A percentile compares a stretch with the other conserved stretches of the same genome.
phyloP scores from a whole-genome alignment of 2,329 filamentous ascomycete genomes.

The Venturia aucupariae region DNA sequence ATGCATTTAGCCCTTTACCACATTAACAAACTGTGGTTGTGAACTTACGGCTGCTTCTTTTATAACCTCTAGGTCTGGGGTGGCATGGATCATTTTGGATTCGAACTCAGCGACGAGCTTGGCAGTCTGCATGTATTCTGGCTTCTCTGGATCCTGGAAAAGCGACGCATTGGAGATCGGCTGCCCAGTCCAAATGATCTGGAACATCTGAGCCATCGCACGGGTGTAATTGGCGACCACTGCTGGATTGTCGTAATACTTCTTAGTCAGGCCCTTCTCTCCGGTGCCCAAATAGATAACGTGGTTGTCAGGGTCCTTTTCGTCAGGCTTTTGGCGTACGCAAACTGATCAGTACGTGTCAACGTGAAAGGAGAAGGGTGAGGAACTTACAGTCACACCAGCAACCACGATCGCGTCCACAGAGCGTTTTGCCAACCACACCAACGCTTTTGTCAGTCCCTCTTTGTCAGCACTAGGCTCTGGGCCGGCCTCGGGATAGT shows the following conservation, averaged over 20 bases:
- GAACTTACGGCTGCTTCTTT: constrained; percentile 39
- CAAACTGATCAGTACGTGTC: constrained; percentile 14
- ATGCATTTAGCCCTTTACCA: constrained; percentile 26
- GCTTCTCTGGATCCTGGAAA: constrained; percentile 21
- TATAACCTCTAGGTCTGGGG: constrained; percentile 48
- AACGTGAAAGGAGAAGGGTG: background rate
- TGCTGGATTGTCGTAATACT: constrained; percentile 26
- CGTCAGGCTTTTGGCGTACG: constrained; percentile 32
- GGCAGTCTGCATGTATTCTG: background rate
- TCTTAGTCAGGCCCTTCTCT: constrained; percentile 35
- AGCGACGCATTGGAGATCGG: constrained; percentile 24
- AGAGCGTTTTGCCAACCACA: constrained; percentile 39
- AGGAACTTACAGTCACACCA: constrained; percentile 4
- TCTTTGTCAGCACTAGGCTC: background rate
- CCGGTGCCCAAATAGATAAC: constrained; percentile 39
- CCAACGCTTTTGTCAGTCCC: constrained; percentile 30
- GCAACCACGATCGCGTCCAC: constrained; percentile 25
- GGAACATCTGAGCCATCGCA: constrained; percentile 25
- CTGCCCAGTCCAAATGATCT: constrained; percentile 18
- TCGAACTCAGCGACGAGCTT: constrained; percentile 42
- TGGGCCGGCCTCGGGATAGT: constrained; percentile 1
- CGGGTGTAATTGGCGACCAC: constrained; percentile 28
- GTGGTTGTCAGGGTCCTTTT: constrained; percentile 46
- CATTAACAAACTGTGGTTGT: constrained; percentile 27
- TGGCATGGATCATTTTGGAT: constrained; percentile 49